A percentile compares a stretch with the other conserved stretches of the same genome.
These are phyloP conservation scores for Trichosporon inkin DNA, from an alignment of 1,284 basidiomycete genomes.

Conservation along the genomic window DNA sequence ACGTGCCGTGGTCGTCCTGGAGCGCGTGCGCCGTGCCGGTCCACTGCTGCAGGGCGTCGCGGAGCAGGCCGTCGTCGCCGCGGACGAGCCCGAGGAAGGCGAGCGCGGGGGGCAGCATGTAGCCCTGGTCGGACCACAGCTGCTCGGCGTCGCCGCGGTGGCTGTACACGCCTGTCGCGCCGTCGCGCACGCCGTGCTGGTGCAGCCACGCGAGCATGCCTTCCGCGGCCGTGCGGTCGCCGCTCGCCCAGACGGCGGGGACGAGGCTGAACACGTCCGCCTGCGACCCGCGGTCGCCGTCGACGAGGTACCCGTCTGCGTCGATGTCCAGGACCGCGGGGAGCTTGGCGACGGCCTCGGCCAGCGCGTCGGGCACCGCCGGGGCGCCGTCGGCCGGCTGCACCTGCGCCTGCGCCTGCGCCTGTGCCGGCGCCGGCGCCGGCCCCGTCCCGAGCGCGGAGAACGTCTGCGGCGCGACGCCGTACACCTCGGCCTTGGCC, in stretches of 20 bases:
- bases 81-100: conserved; percentile 57
- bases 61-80: conserved; percentile 52
- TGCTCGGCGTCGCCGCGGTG: conserved; percentile 42
- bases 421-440: too few relatives aligned
- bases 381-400: not conserved
- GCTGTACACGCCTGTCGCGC: conserved; percentile 10
- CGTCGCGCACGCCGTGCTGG: not conserved
- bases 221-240: not conserved
- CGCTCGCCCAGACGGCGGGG: not conserved
- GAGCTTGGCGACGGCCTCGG: not conserved
- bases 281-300: not conserved
- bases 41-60: conserved; percentile 55
- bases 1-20: conserved; percentile 47
- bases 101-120: conserved; percentile 62
- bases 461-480: not conserved
- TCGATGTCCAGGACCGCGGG: not conserved
- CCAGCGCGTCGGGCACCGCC: not conserved
- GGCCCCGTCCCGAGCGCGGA: too few relatives aligned
- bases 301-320: not conserved
- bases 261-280: conserved; percentile 1
- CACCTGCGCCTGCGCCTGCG: not conserved
- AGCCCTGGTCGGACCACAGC: conserved; percentile 58
- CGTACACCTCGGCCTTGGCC: not conserved
- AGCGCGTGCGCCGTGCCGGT: conserved; percentile 53
- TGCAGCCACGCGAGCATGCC: not conserved